Base-by-base conservation (phyloP, 495 filamentous ascomycete genomes). In the Lophiostoma macrostomum region DNA sequence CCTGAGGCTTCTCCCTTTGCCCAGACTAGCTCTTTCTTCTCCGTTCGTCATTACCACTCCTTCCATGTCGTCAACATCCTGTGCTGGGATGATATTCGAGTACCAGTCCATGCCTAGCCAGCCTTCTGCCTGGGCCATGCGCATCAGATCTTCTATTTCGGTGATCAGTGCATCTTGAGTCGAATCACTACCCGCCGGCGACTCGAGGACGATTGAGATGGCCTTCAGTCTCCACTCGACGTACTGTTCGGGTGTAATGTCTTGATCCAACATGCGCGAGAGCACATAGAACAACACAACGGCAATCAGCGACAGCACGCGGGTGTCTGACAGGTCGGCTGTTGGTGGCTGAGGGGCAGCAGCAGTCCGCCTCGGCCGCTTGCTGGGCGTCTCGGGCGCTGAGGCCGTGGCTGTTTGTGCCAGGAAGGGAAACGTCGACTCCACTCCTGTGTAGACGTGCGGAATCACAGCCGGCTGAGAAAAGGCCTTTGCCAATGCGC, bases 401-500 rank as follows among this genome's bases (percentile, higher is more conserved):
- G 34, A 27, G 1, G 47, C 52, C 1, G 44, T 37, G 10, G 38
- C 18, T 43, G 55, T 58, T 11, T 38, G 27, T 11, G 32, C 52
- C n/a, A 50, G 57, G 8, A 61, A 43, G 5, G 54, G 42, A 8
- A 61, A 67, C 30, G 83, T 71, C 6, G 78, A 77, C 7, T 77
- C 77, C 1, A 86, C 75, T 31, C 85, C 85, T 0, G 79, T 74
- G 53, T 80, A 78, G 0, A 89, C 75, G 66, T 88, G 83, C 5
- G 81, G 81, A n/a, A 76, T 66, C 41, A 83, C 69, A 37, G 72
- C 71, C 47, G 78, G 73, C 4, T 73, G 75, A 1, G 78, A 74
- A 64, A 87, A 79, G 23, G 71, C 73, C 55, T 84, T 76, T 69
- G 84, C 86, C 4, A 93, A 69, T 25, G 74, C 76, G 19, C 85